phyloP scores from a whole-genome alignment of 345 rosid genomes.

The Rhodamnia rubescens region DNA sequence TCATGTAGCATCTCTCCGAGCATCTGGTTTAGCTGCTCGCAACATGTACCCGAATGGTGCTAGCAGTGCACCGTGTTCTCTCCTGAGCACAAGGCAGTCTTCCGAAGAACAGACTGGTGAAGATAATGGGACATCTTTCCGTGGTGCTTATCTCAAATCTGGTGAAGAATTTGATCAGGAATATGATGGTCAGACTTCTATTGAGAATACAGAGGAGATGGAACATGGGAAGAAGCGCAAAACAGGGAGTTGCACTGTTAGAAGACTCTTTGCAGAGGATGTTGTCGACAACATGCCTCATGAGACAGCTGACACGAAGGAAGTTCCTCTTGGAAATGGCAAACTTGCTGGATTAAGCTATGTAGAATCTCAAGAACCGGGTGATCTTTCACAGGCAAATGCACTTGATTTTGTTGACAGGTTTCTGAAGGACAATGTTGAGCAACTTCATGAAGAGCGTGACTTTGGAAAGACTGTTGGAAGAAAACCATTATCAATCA shows the following conservation, averaged over 20 bases:
- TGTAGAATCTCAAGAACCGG: slow-evolving; percentile 81
- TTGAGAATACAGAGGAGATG: not conserved
- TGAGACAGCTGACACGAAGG: slow-evolving; percentile 14
- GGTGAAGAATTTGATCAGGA: slow-evolving; percentile 17
- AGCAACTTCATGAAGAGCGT: slow-evolving; percentile 29
- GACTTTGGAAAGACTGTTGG: slow-evolving; percentile 23
- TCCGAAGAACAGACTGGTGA: slow-evolving; percentile 17
- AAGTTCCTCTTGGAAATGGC: slow-evolving; percentile 16
- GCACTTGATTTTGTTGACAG: slow-evolving; percentile 69
- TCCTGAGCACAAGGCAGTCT: slow-evolving; percentile 11
- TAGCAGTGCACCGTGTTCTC: slow-evolving; percentile 12
- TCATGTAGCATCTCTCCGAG: slow-evolving; percentile 61
- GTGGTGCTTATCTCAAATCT: not conserved
- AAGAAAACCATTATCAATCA: slow-evolving; percentile 21
- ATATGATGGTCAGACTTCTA: not conserved
- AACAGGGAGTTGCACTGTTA: slow-evolving; percentile 26
- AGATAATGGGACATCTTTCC: slow-evolving; percentile 4
- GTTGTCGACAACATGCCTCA: slow-evolving; percentile 3
- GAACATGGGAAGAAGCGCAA: slow-evolving; percentile 4
- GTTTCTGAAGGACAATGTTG: slow-evolving; percentile 43
- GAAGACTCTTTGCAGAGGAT: slow-evolving; percentile 53
- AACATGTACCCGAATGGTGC: slow-evolving; percentile 7
- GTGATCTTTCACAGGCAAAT: slow-evolving; percentile 60
- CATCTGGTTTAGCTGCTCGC: slow-evolving; percentile 54
- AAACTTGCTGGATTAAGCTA: slow-evolving; percentile 54